These are phyloP conservation scores for Trametes sanguinea DNA, from an alignment of 768 basidiomycete species.

Conservation along the genomic window DNA sequence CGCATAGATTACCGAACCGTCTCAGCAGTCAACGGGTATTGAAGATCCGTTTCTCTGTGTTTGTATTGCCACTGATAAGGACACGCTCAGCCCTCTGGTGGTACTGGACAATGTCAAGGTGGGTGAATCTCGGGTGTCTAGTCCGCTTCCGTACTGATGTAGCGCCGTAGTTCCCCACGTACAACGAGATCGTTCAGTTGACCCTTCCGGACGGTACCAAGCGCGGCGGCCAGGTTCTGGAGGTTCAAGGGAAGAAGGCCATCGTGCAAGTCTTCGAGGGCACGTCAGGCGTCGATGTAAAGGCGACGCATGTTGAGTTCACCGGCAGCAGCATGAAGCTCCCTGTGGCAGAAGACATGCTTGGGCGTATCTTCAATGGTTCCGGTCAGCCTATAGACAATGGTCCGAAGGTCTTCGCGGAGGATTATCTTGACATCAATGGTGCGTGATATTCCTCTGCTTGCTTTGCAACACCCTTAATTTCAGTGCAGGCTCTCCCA, in stretches of 20 bases:
- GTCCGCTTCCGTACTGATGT: slow-evolving; percentile 9
- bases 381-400: slow-evolving; percentile 98
- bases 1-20: slow-evolving; percentile 92
- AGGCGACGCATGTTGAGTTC: slow-evolving; percentile 96
- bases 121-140: slow-evolving; percentile 26
- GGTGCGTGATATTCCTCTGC: slow-evolving; percentile 50
- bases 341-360: slow-evolving; percentile 98
- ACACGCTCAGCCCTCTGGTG: slow-evolving; percentile 79
- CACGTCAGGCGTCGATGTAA: slow-evolving; percentile 96
- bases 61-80: slow-evolving; percentile 9
- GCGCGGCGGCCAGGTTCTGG: slow-evolving; percentile 96
- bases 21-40: slow-evolving; percentile 94
- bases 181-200: slow-evolving; percentile 97
- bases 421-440: slow-evolving; percentile 99
- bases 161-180: slow-evolving; percentile 79
- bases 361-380: slow-evolving; percentile 99
- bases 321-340: slow-evolving; percentile 99
- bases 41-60: neutral
- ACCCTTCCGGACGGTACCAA: slow-evolving; percentile 94
- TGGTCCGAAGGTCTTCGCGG: slow-evolving; percentile 98
- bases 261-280: slow-evolving; percentile 99
- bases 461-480: slow-evolving; percentile 24
- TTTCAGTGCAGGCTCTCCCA: slow-evolving; percentile 76
- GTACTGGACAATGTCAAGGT: slow-evolving; percentile 99
- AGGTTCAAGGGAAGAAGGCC: slow-evolving; percentile 98